Evolutionary conservation across 257 asterid species (phyloP), one percentile per base, ranked within the genome.

Genomic region (Pogostemon cablin): DNA sequence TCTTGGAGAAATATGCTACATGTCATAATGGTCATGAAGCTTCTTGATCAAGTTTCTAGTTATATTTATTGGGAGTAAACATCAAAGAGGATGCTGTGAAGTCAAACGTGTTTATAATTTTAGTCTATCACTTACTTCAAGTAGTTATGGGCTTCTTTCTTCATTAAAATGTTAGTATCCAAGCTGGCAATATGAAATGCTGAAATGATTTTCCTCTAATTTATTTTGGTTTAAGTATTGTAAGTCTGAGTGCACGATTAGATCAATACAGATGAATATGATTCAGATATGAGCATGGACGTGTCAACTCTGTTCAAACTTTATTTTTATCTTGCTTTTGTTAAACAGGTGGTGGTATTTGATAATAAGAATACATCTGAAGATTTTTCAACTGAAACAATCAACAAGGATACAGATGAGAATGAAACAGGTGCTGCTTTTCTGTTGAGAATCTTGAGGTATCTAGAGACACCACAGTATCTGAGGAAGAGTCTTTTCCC

Each of bases 401-500:
- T n/a, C 77, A 89, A 80, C 7, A 80, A 76, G 55, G 77, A 73
- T 72, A 76, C 86, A 35, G 87, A 78, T 42, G 93, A 83, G 40
- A 72, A 88, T 65, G 96, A 91, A 77, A 83, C 80, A 74, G 96
- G 96, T 64, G 85, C 96, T 48, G 85, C 93, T 68, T 95, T 95
- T 81, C 89, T 95, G 61, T 75, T 85, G 48, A 89, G 95, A 84
- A 86, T 91, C 72, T 82, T 89, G 89, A 89, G 86, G 79, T 89
- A 95, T 80, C 86, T 91, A 15, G 98, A 91, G 89, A 95, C 99
- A 43, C 99, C 99, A 6, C 99, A 91, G 79, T 95, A 95, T 82
- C 93, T 95, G 66, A 81, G 99, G 82, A 95, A 86, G 87, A 84
- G 84, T 72, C 97, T 91, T 76, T 91, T 91, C 74, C 96, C 97